phyloP scores from a whole-genome alignment of 1,139 yeast genomes.

The Yamadazyma mexicana region DNA sequence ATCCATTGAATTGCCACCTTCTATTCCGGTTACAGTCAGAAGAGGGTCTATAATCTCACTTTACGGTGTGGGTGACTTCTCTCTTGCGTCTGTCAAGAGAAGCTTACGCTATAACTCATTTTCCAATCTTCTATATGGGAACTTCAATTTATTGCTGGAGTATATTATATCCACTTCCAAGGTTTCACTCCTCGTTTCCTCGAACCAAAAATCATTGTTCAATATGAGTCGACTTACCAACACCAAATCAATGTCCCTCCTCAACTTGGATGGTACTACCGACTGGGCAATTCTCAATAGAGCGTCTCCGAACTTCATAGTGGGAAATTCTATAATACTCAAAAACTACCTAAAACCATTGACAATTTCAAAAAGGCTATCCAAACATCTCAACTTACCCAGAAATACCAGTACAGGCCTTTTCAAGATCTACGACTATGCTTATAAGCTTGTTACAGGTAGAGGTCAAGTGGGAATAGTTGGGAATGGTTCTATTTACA shows the following conservation, averaged over 20 bases:
- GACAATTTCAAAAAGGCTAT: constrained; percentile 34
- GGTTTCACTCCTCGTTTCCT: constrained; percentile 39
- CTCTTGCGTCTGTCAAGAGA: constrained; percentile 26
- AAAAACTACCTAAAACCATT: constrained; percentile 40
- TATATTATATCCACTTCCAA: constrained; percentile 50
- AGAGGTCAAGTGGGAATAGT: constrained; percentile 59
- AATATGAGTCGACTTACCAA: constrained; percentile 18
- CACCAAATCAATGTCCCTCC: constrained; percentile 18
- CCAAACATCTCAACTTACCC: constrained; percentile 18
- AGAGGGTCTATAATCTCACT: constrained; percentile 51
- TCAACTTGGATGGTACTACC: constrained; percentile 53
- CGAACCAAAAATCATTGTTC: constrained; percentile 18
- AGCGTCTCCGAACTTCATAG: constrained; percentile 47
- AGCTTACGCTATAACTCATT: constrained; percentile 36
- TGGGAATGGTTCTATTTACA: constrained; percentile 58
- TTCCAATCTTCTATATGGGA: constrained; percentile 41
- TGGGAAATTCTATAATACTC: constrained; percentile 50
- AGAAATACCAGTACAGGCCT: constrained; percentile 36
- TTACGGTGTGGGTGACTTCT: constrained; percentile 30
- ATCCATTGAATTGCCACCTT: constrained; percentile 53
- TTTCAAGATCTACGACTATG: constrained; percentile 29
- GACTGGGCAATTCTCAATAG: constrained; percentile 62
- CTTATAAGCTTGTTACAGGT: constrained; percentile 53
- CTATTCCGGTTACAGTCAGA: constrained; percentile 51
- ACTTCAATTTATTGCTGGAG: constrained; percentile 37